phyloP scores from a whole-genome alignment of 176 grass and related monocot species.

The Alloteropsis semialata region DNA sequence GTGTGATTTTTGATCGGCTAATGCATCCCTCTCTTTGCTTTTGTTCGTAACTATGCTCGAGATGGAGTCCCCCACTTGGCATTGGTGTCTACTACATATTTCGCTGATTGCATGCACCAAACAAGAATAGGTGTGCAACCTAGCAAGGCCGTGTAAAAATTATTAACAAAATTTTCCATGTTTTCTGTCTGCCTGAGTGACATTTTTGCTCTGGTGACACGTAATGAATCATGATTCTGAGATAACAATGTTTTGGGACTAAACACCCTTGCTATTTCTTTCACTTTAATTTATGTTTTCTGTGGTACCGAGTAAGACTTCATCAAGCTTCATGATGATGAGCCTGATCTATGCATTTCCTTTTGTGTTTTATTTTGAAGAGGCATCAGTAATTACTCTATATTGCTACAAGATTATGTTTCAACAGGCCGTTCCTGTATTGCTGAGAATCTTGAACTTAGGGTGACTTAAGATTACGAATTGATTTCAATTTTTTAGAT shows the following conservation, averaged over 20 bases:
- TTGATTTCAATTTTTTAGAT: neutral
- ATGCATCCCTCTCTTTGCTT: neutral
- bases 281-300: neutral
- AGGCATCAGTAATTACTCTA: neutral
- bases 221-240: neutral
- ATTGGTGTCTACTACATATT: neutral
- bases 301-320: neutral
- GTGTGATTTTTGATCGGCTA: neutral
- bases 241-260: neutral
- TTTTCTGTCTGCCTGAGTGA: neutral
- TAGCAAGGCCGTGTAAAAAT: neutral
- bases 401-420: neutral
- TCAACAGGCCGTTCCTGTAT: neutral
- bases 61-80: neutral
- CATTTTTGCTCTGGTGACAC: neutral
- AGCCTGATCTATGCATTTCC: neutral
- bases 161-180: neutral
- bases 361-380: slow-evolving; percentile 8
- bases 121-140: neutral
- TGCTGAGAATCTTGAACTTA: neutral
- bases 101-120: neutral
- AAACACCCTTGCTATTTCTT: neutral
- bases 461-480: neutral
- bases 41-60: neutral
- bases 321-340: slow-evolving; percentile 5